Conservation (phyloP, 2,329 filamentous ascomycete species). For the Penicillium thymicola region DNA sequence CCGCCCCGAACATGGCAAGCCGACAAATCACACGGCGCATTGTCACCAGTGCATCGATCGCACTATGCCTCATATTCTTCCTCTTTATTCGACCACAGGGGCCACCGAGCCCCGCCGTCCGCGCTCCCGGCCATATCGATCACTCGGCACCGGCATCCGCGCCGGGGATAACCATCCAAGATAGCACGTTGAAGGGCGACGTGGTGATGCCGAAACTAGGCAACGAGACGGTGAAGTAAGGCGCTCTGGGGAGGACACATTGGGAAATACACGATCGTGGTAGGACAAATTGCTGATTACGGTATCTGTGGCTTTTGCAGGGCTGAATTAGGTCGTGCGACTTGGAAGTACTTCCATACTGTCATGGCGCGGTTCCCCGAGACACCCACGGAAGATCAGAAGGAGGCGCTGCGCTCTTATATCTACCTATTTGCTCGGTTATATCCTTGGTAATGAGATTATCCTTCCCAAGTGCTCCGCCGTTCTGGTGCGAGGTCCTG, state of each 20-base stretch:
- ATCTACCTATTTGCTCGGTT: conserved; percentile 63
- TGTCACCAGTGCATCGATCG: conserved; percentile 31
- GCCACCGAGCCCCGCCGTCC: conserved; percentile 37
- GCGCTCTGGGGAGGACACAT: no score
- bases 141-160: conserved; percentile 25
- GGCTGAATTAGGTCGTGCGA: conserved; percentile 62
- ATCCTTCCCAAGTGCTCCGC: background rate
- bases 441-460: conserved; percentile 55
- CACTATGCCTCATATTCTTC: conserved; percentile 37
- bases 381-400: conserved; percentile 59
- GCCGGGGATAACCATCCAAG: conserved; percentile 24
- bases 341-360: conserved; percentile 66
- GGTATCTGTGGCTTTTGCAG: conserved; percentile 31
- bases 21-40: conserved; percentile 39
- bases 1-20: conserved; percentile 30
- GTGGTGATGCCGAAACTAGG: conserved; percentile 48
- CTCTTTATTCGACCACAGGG: conserved; percentile 38
- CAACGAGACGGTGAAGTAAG: conserved; percentile 50
- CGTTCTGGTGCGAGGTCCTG: background rate
- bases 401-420: conserved; percentile 57
- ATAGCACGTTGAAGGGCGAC: conserved; percentile 42
- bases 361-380: conserved; percentile 65
- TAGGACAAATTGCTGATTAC: conserved; percentile 4
- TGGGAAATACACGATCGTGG: background rate
- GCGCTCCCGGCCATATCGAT: conserved; percentile 41